Evolutionary conservation across 345 rosid genomes (phyloP).

Genomic region (Melaleuca alternifolia): DNA sequence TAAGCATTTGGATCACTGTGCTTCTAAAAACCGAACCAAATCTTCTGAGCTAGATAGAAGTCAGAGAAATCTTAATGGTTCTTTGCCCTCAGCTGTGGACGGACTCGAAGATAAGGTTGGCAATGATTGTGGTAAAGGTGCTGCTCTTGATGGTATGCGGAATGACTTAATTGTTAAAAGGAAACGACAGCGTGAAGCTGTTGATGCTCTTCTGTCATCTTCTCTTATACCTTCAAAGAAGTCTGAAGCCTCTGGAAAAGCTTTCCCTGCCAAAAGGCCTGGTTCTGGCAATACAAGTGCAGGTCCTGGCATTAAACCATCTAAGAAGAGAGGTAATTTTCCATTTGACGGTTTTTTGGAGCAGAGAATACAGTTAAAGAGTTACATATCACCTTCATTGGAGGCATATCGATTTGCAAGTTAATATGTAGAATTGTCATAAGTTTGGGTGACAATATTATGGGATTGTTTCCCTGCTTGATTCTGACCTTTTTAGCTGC

Average conservation of each 20-base stretch:
- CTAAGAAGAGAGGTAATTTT: slow-evolving; percentile 30
- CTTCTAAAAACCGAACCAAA: slow-evolving; percentile 21
- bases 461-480: not conserved
- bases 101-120: slow-evolving; percentile 13
- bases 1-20: slow-evolving; percentile 2
- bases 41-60: slow-evolving; percentile 17
- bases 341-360: not conserved
- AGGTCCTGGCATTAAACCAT: slow-evolving; percentile 32
- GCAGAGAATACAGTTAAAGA: not conserved
- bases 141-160: slow-evolving; percentile 22
- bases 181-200: slow-evolving; percentile 79
- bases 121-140: slow-evolving; percentile 10
- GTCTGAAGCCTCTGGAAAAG: slow-evolving; percentile 23
- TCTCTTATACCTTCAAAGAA: slow-evolving; percentile 73
- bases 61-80: slow-evolving; percentile 18
- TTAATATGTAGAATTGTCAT: not conserved
- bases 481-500: not conserved
- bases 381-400: not conserved
- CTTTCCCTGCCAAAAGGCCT: slow-evolving; percentile 41
- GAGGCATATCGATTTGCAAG: not conserved
- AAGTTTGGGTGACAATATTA: not conserved
- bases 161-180: slow-evolving; percentile 46
- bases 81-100: slow-evolving; percentile 14
- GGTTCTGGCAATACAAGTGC: slow-evolving; percentile 30
- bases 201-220: slow-evolving; percentile 72